Percentiles rank a stretch among this genome's conserved stretches.
phyloP scores from a whole-genome alignment of 1,284 basidiomycete genomes.

The Malassezia brasiliensis region DNA sequence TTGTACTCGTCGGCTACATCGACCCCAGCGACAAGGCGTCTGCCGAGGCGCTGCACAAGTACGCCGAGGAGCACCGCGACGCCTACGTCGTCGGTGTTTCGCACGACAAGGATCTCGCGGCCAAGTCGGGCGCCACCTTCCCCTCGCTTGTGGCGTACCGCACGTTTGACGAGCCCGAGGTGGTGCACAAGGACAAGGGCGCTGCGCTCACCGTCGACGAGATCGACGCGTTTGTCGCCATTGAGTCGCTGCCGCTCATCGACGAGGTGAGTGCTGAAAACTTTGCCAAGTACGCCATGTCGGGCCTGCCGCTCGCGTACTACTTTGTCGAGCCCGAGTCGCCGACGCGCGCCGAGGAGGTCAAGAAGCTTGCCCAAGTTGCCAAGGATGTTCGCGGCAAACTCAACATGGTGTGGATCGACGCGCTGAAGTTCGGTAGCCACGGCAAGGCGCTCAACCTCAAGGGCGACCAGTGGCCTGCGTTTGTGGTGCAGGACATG shows the following conservation, averaged over 20 bases:
- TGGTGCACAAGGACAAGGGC: slow-evolving; percentile 52
- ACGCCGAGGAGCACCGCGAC: slow-evolving; percentile 80
- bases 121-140: slow-evolving; percentile 60
- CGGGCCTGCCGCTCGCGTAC: slow-evolving; percentile 81
- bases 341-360: slow-evolving; percentile 59
- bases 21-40: slow-evolving; percentile 58
- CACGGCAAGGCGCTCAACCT: slow-evolving; percentile 94
- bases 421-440: slow-evolving; percentile 81
- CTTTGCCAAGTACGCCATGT: slow-evolving; percentile 73
- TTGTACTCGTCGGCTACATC: slow-evolving; percentile 81
- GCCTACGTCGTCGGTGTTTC: slow-evolving; percentile 78
- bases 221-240: slow-evolving; percentile 60
- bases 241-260: slow-evolving; percentile 75
- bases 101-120: slow-evolving; percentile 57
- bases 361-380: slow-evolving; percentile 64
- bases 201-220: slow-evolving; percentile 51
- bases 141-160: slow-evolving; percentile 89
- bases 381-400: slow-evolving; percentile 73
- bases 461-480: slow-evolving; percentile 67
- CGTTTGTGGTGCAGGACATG: slow-evolving; percentile 85
- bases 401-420: slow-evolving; percentile 97
- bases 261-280: slow-evolving; percentile 92
- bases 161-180: slow-evolving; percentile 74
- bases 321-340: slow-evolving; percentile 78
- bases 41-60: slow-evolving; percentile 58